phyloP scores from a whole-genome alignment of 169 alveolate species.

The Cryptosporidium ubiquitum region DNA sequence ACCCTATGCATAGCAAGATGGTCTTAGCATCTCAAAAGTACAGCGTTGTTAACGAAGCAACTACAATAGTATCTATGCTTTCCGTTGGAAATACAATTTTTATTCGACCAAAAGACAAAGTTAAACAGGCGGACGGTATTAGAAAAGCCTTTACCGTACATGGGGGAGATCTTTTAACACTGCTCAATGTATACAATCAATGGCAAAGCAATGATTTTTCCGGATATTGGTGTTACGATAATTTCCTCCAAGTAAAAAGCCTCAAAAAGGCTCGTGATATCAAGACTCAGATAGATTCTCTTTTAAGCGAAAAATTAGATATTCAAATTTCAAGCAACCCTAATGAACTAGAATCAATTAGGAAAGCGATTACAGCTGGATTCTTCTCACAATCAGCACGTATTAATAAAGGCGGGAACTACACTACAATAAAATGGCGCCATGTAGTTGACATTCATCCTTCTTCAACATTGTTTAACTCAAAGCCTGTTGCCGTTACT shows the following conservation, averaged over 20 bases:
- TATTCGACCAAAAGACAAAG: conserved; percentile 97
- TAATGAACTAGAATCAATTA: conserved; percentile 86
- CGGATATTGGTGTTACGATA: conserved; percentile 96
- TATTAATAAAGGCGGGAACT: conserved; percentile 88
- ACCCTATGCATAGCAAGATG: conserved; percentile 90
- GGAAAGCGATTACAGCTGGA: conserved; percentile 93
- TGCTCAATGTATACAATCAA: conserved; percentile 95
- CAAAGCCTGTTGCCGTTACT: conserved; percentile 88
- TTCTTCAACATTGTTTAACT: conserved; percentile 90
- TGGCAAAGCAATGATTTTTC: conserved; percentile 96
- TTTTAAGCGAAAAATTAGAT: conserved; percentile 86
- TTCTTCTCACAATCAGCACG: conserved; percentile 94
- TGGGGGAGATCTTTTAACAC: conserved; percentile 98
- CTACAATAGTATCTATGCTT: conserved; percentile 97
- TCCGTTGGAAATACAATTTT: conserved; percentile 96
- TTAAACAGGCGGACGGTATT: conserved; percentile 97
- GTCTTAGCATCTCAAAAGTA: conserved; percentile 89
- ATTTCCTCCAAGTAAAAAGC: conserved; percentile 93
- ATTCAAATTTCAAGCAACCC: conserved; percentile 80
- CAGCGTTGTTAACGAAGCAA: conserved; percentile 94
- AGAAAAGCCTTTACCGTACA: conserved; percentile 92
- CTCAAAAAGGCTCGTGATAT: conserved; percentile 98
- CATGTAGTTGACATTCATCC: conserved; percentile 97
- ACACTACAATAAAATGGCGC: conserved; percentile 93
- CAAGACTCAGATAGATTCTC: conserved; percentile 91